Evolutionary conservation across 768 basidiomycete genomes (phyloP), one percentile per base, ranked within the genome.

Genomic region (Trametes elegans): DNA sequence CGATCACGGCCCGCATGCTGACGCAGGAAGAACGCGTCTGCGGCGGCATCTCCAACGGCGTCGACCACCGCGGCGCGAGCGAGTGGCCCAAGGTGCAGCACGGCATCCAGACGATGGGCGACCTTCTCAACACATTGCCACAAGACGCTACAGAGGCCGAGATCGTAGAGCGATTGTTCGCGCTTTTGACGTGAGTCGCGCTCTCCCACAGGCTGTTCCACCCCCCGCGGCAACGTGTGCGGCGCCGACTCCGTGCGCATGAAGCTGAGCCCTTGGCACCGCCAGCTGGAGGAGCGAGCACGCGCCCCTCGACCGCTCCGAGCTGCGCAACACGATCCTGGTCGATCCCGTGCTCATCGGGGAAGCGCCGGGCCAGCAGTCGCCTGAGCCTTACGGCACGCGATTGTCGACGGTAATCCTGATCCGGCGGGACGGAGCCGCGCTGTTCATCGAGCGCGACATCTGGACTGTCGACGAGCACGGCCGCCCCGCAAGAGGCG

Each of bases 31-130:
- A 90, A 62, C 67, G 76, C 48, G 64, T 63, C 36, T 77, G 75
- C 58, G 83, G 84, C 3, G 87, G 80, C 1, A 69, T 93, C 36
- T 90, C 91, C 29, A 92, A 92, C 63, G 89, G 88, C 13, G 69
- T 88, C 42, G 88, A 90, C 64, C 81, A 80, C n/a, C 55, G 68
- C 49, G 83, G 78, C 31, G 83, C 76, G 35, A 72, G 76, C 49
- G 73, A 76, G 19, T 93, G 90, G 90, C 85, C 85, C 23, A 93
- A 93, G 73, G 81, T 93, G 6, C 69, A 74, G 47, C 77, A 79
- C 57, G 91, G 87, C 32, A 73, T 73, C 26, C 65, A 67, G 28
- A 70, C 74, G 9, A 73, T 93, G 53, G 65, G 70, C 41, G 68
- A 66, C 26, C 62, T 83, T 36, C 68, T 86, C 57, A 66, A 70